Evolutionary conservation across 202 grass and related monocot species (phyloP).

Genomic region (Digitaria exilis): DNA sequence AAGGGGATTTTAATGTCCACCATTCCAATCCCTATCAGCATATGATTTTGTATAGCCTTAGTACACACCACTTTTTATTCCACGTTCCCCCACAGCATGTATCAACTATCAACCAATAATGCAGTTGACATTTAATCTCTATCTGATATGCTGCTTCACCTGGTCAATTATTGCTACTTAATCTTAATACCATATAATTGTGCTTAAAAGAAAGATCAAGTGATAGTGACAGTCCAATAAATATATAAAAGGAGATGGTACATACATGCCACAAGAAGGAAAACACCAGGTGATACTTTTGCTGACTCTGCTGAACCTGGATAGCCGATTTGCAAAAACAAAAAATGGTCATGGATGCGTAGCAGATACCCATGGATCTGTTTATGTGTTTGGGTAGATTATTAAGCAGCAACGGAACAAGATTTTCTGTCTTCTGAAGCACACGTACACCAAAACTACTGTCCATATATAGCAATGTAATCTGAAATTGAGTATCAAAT

Average conservation of each 20-base stretch:
- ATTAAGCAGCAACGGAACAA: background rate
- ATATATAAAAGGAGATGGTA: background rate
- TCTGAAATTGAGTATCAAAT: background rate
- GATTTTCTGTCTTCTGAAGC: too few species aligned
- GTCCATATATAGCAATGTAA: background rate
- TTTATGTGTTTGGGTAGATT: background rate
- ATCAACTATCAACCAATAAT: background rate
- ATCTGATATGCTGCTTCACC: background rate
- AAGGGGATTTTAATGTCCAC: background rate
- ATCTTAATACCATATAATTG: background rate
- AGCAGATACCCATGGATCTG: too few species aligned
- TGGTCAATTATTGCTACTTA: slow-evolving; percentile 7
- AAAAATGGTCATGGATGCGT: background rate
- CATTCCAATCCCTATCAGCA: background rate
- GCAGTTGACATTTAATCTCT: background rate
- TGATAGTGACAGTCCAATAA: slow-evolving; percentile 5
- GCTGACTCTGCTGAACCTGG: background rate
- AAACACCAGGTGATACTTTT: background rate
- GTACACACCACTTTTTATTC: background rate
- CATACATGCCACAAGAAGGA: background rate
- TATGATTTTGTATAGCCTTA: background rate
- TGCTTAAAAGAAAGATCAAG: background rate
- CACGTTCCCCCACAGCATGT: background rate
- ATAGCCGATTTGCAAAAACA: background rate
- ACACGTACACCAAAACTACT: too few species aligned